Percentiles rank a stretch among this genome's conserved stretches.
These are phyloP conservation scores for Annulohypoxylon nitens DNA, from an alignment of 495 filamentous ascomycete species.

Conservation along the genomic window DNA sequence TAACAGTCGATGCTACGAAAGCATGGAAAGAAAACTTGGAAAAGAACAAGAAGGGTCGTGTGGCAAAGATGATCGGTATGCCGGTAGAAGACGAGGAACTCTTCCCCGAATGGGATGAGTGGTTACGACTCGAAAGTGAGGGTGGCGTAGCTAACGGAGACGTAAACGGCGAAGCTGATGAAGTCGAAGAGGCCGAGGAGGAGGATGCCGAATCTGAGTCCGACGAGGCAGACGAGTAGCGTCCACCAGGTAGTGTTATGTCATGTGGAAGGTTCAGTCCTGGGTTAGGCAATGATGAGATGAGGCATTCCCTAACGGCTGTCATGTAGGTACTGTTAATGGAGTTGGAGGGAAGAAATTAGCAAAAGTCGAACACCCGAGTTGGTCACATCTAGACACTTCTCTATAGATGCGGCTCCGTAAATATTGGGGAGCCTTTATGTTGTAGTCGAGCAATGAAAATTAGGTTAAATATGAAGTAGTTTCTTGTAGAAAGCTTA, in stretches of 20 bases:
- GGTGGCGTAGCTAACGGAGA: constrained; percentile 64
- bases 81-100: constrained; percentile 89
- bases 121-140: constrained; percentile 82
- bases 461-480: constrained; percentile 8
- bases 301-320: constrained; percentile 14
- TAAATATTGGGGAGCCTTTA: neutral
- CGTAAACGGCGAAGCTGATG: constrained; percentile 59
- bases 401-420: constrained; percentile 11
- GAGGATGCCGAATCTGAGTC: constrained; percentile 22
- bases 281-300: constrained; percentile 16
- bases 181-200: constrained; percentile 49
- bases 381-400: constrained; percentile 27
- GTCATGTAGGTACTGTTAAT: constrained; percentile 24
- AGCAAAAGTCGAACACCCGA: constrained; percentile 25
- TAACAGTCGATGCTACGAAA: constrained; percentile 74
- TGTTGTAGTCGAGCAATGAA: constrained; percentile 23
- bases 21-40: constrained; percentile 87
- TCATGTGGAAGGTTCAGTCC: constrained; percentile 5
- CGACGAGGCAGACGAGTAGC: constrained; percentile 39
- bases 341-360: constrained; percentile 36
- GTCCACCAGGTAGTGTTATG: neutral
- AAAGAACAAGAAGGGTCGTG: constrained; percentile 82
- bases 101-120: constrained; percentile 97
- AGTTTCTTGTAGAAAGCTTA: neutral
- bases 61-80: constrained; percentile 84